Conservation (phyloP, 2,329 filamentous ascomycete genomes). For the Pseudogymnoascus sp. region DNA sequence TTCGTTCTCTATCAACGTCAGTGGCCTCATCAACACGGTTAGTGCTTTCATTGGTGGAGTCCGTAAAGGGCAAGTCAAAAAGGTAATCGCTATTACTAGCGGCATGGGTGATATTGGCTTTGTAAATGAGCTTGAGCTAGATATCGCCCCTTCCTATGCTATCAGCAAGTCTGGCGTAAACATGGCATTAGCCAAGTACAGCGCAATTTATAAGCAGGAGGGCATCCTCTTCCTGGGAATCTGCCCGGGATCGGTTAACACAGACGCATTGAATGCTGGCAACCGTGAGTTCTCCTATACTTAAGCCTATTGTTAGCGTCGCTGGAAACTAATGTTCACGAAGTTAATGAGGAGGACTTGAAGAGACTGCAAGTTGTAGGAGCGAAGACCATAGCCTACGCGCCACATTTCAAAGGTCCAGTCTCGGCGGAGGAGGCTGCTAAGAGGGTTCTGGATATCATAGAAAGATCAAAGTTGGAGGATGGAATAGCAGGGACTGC, state of each 20-base stretch:
- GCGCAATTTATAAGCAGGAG: slow-evolving; percentile 29
- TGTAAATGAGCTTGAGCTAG: slow-evolving; percentile 31
- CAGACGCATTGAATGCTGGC: slow-evolving; percentile 16
- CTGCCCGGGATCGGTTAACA: slow-evolving; percentile 41
- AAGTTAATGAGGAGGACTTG: slow-evolving; percentile 20
- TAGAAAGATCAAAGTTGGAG: slow-evolving; percentile 34
- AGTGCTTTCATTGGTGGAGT: slow-evolving; percentile 44
- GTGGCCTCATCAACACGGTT: slow-evolving; percentile 43
- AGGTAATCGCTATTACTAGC: slow-evolving; percentile 40
- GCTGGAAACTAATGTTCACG: neutral
- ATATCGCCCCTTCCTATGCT: slow-evolving; percentile 33
- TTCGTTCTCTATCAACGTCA: slow-evolving; percentile 38
- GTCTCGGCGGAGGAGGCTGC: slow-evolving; percentile 31
- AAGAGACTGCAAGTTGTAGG: slow-evolving; percentile 21
- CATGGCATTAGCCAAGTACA: slow-evolving; percentile 41
- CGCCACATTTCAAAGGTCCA: slow-evolving; percentile 33
- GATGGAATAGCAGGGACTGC: slow-evolving; percentile 13
- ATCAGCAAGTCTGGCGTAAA: slow-evolving; percentile 44
- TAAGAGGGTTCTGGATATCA: slow-evolving; percentile 28
- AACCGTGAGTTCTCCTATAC: slow-evolving; percentile 9
- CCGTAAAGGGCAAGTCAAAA: slow-evolving; percentile 40
- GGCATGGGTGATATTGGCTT: slow-evolving; percentile 39
- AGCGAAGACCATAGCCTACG: slow-evolving; percentile 29
- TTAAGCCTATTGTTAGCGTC: neutral
- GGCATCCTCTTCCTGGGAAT: slow-evolving; percentile 45